phyloP scores from a whole-genome alignment of 2,329 filamentous ascomycete genomes.

The Harringtonia lauricola region DNA sequence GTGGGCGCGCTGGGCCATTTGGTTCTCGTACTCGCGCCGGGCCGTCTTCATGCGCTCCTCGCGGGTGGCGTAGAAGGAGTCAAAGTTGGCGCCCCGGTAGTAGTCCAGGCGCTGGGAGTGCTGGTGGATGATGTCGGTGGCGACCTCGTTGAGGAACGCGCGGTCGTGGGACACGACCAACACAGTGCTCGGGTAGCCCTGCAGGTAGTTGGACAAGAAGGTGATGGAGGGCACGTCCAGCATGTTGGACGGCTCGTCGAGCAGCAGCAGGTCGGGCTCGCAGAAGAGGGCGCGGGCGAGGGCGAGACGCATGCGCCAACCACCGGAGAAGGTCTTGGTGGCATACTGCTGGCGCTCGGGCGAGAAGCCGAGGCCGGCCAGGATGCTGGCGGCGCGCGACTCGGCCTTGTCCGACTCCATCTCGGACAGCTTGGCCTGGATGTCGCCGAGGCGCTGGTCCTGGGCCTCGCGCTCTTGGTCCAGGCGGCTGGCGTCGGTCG shows the following conservation, averaged over 20 bases:
- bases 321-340: conserved; percentile 97
- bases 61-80: conserved; percentile 93
- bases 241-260: conserved; percentile 99
- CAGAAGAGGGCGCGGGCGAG: conserved; percentile 93
- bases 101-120: conserved; percentile 96
- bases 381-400: conserved; percentile 85
- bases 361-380: conserved; percentile 95
- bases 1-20: conserved; percentile 89
- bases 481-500: conserved; percentile 72
- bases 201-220: conserved; percentile 92
- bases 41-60: conserved; percentile 96
- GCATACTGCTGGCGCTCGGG: conserved; percentile 82
- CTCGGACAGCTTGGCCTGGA: conserved; percentile 84
- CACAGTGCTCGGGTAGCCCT: conserved; percentile 86
- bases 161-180: conserved; percentile 97
- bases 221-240: conserved; percentile 99
- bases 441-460: conserved; percentile 81
- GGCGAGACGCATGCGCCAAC: conserved; percentile 98
- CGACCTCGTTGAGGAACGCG: conserved; percentile 96
- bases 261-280: conserved; percentile 87
- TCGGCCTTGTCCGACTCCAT: conserved; percentile 99
- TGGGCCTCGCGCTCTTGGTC: conserved; percentile 83
- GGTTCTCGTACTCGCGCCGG: conserved; percentile 96
- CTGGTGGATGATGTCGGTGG: conserved; percentile 98
- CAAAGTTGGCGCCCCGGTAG: conserved; percentile 96